phyloP scores from a whole-genome alignment of 2,329 filamentous ascomycete genomes.

The Alternaria viburni region DNA sequence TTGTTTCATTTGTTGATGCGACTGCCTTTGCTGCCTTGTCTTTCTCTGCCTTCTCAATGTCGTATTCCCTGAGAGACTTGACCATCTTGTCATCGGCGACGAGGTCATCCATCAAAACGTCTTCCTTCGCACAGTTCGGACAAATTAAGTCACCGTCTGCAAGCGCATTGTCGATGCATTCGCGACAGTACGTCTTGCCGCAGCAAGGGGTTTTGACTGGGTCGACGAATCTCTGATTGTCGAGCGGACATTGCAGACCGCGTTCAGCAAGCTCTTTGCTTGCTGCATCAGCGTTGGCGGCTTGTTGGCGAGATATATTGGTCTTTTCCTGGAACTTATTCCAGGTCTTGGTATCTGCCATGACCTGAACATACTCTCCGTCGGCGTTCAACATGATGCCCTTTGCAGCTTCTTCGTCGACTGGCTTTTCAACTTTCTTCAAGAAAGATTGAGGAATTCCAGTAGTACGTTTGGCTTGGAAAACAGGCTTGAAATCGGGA shows the following conservation, averaged over 20 bases:
- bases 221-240: constrained; percentile 97
- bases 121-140: constrained; percentile 87
- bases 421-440: constrained; percentile 92
- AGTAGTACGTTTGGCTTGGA: constrained; percentile 93
- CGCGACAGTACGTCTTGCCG: constrained; percentile 97
- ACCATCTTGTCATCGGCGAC: constrained; percentile 73
- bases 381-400: constrained; percentile 98
- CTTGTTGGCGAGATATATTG: constrained; percentile 81
- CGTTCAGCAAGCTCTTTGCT: constrained; percentile 87
- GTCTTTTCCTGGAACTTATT: constrained; percentile 95
- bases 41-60: constrained; percentile 57
- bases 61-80: constrained; percentile 78
- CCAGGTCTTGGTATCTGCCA: constrained; percentile 95
- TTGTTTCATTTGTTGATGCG: constrained; percentile 25
- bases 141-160: constrained; percentile 98
- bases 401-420: constrained; percentile 81
- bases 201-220: constrained; percentile 99
- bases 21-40: constrained; percentile 48
- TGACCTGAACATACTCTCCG: constrained; percentile 95
- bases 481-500: constrained; percentile 90
- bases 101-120: constrained; percentile 91
- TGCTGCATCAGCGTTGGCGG: constrained; percentile 76
- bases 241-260: constrained; percentile 91
- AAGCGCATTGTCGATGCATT: constrained; percentile 98
- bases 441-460: constrained; percentile 95